Evolutionary conservation across 495 filamentous ascomycete species (phyloP), one percentile per base, ranked within the genome.

Genomic region (Penicillium egyptiacum): DNA sequence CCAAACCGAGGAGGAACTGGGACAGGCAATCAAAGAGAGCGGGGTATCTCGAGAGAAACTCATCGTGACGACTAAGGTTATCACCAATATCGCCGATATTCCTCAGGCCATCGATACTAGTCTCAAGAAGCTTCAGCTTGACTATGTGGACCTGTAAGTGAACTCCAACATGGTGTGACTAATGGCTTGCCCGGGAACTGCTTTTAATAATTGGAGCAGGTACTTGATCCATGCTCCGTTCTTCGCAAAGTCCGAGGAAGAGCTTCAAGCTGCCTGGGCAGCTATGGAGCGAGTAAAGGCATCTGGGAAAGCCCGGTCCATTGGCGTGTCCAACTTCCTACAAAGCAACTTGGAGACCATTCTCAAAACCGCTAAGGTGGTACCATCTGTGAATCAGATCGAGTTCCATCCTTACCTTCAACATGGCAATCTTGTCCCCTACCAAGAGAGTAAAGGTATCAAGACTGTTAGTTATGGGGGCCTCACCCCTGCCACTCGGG

Each of bases 361-460:
- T 37, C 70, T 95, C 12, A 70, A 83, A 53, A 89, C 84, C 0
- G 86, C 88, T 19, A 84, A 76, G 40, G 66, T 83, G 20, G 67
- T 75, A 12, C 92, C 92, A 0, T 83, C 77, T 2, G 80, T 91
- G 63, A 96, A 96, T 71, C 91, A 96, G 77, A 89, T 96, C 58
- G 91, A 96, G 71, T 93, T 83, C 63, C 89, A 96, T 64, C 88
- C 90, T 0, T 96, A 96, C 69, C 79, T 96, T 35, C 92, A 96
- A 70, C 91, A 87, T 68, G 75, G 74, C 3, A 70, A 73, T n/a
- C 78, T 96, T 16, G 39, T 95, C 5, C 69, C 74, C 5, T 90
- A 81, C 70, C 85, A 88, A 55, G 79, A 83, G 62, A 71, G 82
- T 65, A 77, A 90, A 55, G 75, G 76, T 20, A 94, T 96, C 62